A percentile compares a stretch with the other conserved stretches of the same genome.
These are phyloP conservation scores for Chlamydomonas schloesseri DNA, from an alignment of 139 green algal species.

Conservation along the genomic window DNA sequence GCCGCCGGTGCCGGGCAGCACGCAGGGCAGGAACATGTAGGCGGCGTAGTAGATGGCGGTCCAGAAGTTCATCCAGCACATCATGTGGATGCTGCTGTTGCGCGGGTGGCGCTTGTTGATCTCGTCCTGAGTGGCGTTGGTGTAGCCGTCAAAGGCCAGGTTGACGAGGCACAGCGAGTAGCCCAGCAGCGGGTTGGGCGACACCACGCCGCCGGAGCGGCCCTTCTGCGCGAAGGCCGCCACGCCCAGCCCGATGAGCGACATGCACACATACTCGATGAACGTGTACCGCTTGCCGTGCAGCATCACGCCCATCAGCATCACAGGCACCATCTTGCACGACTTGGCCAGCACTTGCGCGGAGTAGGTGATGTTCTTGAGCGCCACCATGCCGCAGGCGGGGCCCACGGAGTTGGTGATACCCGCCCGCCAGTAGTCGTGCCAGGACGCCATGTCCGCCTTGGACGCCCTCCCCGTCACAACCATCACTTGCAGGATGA, in stretches of 20 bases:
- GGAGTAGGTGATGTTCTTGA: conserved; percentile 97
- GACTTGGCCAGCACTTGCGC: conserved; percentile 76
- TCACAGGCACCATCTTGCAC: conserved; percentile 94
- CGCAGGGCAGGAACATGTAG: conserved; percentile 78
- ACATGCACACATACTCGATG: conserved; percentile 91
- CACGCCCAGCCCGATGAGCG: conserved; percentile 86
- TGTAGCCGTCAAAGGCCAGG: conserved; percentile 96
- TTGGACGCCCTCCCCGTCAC: not conserved
- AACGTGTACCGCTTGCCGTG: conserved; percentile 84
- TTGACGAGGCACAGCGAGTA: conserved; percentile 95
- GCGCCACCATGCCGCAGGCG: conserved; percentile 87
- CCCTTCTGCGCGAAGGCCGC: conserved; percentile 85
- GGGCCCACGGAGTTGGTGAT: conserved; percentile 93
- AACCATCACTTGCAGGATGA: conserved; percentile 61
- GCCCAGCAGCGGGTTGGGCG: conserved; percentile 87
- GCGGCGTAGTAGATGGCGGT: conserved; percentile 77
- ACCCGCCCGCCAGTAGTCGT: conserved; percentile 84
- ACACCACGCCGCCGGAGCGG: conserved; percentile 77
- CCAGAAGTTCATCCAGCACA: conserved; percentile 99
- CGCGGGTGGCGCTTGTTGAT: conserved; percentile 80
- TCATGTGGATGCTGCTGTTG: conserved; percentile 90
- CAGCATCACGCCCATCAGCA: conserved; percentile 93
- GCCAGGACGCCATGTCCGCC: conserved; percentile 50
- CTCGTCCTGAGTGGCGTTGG: conserved; percentile 91
- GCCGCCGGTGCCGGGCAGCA: not conserved